phyloP scores from a whole-genome alignment of 768 basidiomycete genomes.

The Lyophyllum semitale region DNA sequence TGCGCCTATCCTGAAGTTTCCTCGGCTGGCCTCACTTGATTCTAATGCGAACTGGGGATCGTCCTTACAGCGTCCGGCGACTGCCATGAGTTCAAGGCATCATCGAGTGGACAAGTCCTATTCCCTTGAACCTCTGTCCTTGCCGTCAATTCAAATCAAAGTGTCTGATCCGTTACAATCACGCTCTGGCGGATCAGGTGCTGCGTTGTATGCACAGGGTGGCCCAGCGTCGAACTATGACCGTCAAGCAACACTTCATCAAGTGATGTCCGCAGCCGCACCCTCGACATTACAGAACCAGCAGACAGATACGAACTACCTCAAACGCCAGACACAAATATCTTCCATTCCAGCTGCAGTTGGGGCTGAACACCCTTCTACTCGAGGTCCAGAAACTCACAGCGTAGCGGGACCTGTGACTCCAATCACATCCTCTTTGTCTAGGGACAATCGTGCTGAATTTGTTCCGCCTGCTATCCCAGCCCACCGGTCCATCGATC shows the following conservation, averaged over 20 bases:
- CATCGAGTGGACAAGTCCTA: conserved; percentile 1
- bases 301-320: background rate
- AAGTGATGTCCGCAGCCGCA: background rate
- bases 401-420: background rate
- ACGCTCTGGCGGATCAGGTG: background rate
- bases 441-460: background rate
- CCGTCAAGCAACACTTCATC: background rate
- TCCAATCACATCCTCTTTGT: background rate
- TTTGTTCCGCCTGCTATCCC: background rate
- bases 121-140: background rate
- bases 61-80: conserved; percentile 12
- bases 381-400: background rate
- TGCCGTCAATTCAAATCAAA: background rate
- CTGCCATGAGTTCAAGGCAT: conserved; percentile 13
- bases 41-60: background rate
- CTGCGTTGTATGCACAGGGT: background rate
- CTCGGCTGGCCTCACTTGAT: background rate
- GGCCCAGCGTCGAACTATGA: background rate
- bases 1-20: background rate
- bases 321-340: background rate
- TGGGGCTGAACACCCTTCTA: background rate
- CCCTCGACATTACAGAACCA: background rate
- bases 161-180: background rate
- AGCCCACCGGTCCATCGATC: background rate
- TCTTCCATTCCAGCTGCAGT: background rate